A percentile compares a stretch with the other conserved stretches of the same genome.
These are phyloP conservation scores for Macrophomina tecta DNA, from an alignment of 2,329 filamentous ascomycete genomes.

Conservation along the genomic window DNA sequence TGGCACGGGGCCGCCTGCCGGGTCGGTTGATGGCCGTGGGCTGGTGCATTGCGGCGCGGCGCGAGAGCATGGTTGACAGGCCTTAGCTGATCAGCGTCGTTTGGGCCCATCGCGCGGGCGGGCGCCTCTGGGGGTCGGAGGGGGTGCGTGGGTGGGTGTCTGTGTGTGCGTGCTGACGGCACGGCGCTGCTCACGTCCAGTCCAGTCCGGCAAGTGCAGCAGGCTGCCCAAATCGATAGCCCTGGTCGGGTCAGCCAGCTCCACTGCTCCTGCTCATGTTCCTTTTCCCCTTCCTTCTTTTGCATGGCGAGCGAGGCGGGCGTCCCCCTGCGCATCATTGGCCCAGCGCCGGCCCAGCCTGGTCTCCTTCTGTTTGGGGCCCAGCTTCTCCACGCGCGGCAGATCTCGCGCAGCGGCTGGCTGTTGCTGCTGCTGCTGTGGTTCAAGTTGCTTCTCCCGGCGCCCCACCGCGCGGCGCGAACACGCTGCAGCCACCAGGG, in stretches of 20 bases:
- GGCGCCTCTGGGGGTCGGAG: conserved; percentile 13
- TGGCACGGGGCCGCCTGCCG: conserved; percentile 28
- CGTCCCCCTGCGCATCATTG: conserved; percentile 8
- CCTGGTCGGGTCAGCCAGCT: not conserved
- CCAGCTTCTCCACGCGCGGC: conserved; percentile 27
- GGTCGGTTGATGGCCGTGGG: conserved; percentile 27
- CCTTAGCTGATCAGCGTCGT: conserved; percentile 19
- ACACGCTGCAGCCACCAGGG: conserved; percentile 18
- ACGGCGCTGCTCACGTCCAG: conserved; percentile 21
- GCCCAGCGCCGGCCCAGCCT: not conserved
- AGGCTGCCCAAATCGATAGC: conserved; percentile 16
- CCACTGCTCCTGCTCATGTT: not conserved
- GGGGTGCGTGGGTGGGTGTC: too few species aligned
- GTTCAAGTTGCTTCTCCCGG: conserved; percentile 16
- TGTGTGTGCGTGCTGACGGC: conserved; percentile 15
- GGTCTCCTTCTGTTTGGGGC: conserved; percentile 25
- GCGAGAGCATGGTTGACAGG: conserved; percentile 26
- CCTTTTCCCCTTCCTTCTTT: conserved; percentile 7
- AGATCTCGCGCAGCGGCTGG: conserved; percentile 20
- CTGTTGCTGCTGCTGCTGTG: not conserved
- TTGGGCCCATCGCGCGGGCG: conserved; percentile 4
- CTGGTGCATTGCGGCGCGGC: conserved; percentile 27
- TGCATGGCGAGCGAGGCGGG: conserved; percentile 4
- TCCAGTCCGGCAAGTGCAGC: not conserved
- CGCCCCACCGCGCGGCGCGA: conserved; percentile 17